phyloP scores from a whole-genome alignment of 164 flowering plant species.

The Echeveria elegans region DNA sequence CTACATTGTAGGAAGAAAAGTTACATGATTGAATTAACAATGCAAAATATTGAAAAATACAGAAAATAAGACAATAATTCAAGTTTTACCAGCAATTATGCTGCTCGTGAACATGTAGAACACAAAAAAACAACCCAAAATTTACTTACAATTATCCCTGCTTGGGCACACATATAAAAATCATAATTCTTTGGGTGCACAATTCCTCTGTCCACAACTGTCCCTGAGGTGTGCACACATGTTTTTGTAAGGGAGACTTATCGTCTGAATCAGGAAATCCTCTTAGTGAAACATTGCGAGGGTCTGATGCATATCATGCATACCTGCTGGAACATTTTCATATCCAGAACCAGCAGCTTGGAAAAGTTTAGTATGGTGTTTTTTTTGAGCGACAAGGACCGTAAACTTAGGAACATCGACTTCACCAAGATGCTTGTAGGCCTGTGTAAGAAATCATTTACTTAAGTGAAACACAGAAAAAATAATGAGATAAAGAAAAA shows the following conservation, averaged over 20 bases:
- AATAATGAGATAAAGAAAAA: too few relatives aligned
- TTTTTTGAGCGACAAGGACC: conserved; percentile 71
- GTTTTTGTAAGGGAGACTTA: background rate
- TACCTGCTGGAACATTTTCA: conserved; percentile 80
- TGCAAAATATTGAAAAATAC: too few relatives aligned
- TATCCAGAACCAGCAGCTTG: conserved; percentile 26
- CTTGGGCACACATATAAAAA: conserved; percentile 84
- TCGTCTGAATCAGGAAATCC: background rate
- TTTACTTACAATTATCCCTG: conserved; percentile 65
- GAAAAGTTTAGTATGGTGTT: conserved; percentile 78
- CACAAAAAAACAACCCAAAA: background rate
- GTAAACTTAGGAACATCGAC: conserved; percentile 64
- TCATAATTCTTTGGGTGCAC: conserved; percentile 81
- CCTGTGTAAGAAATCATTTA: conserved; percentile 27
- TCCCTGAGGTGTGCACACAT: conserved; percentile 38
- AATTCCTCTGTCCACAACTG: conserved; percentile 68
- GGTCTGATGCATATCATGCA: conserved; percentile 15
- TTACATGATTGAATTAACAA: too few relatives aligned
- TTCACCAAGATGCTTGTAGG: conserved; percentile 54
- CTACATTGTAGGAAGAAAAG: conserved; percentile 30
- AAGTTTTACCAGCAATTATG: background rate
- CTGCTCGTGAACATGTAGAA: background rate
- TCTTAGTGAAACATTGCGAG: background rate
- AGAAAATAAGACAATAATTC: too few relatives aligned
- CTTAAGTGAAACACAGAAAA: background rate